phyloP scores from a whole-genome alignment of 2,329 filamentous ascomycete genomes.

The Incumbomyces delicatus region DNA sequence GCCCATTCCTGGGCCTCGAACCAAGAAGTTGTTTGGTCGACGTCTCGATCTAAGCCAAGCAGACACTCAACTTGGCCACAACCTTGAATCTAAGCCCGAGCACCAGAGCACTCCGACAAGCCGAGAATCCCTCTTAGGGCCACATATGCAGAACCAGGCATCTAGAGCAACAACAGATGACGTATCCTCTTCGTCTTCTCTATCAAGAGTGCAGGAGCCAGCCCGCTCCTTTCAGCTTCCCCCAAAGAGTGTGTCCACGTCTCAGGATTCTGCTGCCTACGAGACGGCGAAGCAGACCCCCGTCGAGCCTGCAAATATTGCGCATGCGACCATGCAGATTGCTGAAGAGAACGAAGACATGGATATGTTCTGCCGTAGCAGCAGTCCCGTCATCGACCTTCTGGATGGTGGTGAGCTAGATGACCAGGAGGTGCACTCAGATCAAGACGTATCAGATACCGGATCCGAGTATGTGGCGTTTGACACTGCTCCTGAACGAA shows the following conservation, averaged over 20 bases:
- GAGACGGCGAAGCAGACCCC: constrained; percentile 10
- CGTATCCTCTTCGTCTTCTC: neutral
- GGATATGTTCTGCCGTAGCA: neutral
- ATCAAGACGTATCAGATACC: neutral
- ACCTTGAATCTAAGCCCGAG: neutral
- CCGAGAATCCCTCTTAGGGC: neutral
- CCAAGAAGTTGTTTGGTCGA: constrained; percentile 3
- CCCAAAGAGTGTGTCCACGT: constrained; percentile 6
- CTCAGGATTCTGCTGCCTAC: constrained; percentile 11
- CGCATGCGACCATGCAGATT: neutral
- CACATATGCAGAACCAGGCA: neutral
- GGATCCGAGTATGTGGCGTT: constrained; percentile 3
- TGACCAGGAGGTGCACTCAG: neutral
- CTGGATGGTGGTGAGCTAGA: neutral
- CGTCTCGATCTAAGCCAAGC: neutral
- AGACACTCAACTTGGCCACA: neutral
- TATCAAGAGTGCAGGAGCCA: neutral
- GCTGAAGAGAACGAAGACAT: neutral
- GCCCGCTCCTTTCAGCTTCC: neutral
- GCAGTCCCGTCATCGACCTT: neutral
- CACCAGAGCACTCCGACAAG: neutral
- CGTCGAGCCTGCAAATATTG: neutral
- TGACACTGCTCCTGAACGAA: constrained; percentile 3
- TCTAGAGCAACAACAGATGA: neutral
- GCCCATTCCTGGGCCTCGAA: too few species aligned